Conservation (phyloP, 768 basidiomycete genomes). For the Hebeloma cylindrosporum region DNA sequence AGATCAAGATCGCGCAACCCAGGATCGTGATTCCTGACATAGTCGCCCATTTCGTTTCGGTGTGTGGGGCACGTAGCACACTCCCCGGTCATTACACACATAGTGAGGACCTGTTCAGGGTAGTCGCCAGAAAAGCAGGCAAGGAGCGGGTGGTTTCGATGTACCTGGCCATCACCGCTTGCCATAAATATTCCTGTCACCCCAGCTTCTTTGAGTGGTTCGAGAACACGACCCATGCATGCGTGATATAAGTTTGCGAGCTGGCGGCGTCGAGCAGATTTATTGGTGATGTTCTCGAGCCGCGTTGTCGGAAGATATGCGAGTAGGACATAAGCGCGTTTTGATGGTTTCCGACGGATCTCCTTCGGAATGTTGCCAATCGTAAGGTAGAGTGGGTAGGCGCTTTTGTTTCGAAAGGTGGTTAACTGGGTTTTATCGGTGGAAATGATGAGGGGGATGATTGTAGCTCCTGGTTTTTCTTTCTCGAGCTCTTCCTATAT, state of each 20-base stretch:
- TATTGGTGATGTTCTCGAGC: slow-evolving; percentile 27
- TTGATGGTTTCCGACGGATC: slow-evolving; percentile 9
- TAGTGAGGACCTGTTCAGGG: slow-evolving; percentile 43
- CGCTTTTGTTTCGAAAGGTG: slow-evolving; percentile 1
- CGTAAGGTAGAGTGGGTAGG: slow-evolving; percentile 13
- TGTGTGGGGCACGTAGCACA: slow-evolving; percentile 21
- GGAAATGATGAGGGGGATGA: slow-evolving; percentile 39
- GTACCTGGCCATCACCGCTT: slow-evolving; percentile 35
- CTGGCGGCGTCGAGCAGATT: slow-evolving; percentile 19
- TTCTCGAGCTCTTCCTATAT: slow-evolving; percentile 3
- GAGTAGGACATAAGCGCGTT: slow-evolving; percentile 7
- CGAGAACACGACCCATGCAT: slow-evolving; percentile 31
- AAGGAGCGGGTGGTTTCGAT: slow-evolving; percentile 37
- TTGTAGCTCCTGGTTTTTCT: slow-evolving; percentile 22
- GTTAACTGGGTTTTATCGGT: slow-evolving; percentile 15
- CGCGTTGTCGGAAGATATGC: slow-evolving; percentile 21
- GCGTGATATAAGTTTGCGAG: slow-evolving; percentile 37
- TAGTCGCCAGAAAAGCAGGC: slow-evolving; percentile 41
- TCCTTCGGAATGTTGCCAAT: slow-evolving; percentile 11
- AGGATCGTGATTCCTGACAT: neutral
- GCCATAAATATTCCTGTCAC: slow-evolving; percentile 20
- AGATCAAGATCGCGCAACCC: neutral
- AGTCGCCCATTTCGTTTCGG: neutral
- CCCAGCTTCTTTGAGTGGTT: slow-evolving; percentile 27
- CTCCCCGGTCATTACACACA: slow-evolving; percentile 22